phyloP scores from a whole-genome alignment of 139 green algal species.

The Trebouxia sp. region DNA sequence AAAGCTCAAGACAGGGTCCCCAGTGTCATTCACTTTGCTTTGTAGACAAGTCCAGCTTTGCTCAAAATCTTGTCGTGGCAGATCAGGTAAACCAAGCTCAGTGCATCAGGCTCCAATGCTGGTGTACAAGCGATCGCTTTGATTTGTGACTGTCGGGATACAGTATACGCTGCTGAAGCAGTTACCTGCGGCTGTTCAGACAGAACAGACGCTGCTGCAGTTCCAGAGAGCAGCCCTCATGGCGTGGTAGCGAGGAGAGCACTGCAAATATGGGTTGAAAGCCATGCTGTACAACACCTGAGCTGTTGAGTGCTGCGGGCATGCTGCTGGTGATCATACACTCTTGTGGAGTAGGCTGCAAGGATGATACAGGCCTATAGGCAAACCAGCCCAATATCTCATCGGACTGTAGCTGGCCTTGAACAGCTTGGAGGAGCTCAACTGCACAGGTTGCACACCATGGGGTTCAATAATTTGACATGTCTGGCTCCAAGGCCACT shows the following conservation, averaged over 20 bases:
- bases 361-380: neutral
- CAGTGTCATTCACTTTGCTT: too few species aligned
- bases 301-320: neutral
- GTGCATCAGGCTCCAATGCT: too few species aligned
- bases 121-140: too few species aligned
- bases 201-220: neutral
- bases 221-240: neutral
- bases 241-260: neutral
- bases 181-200: neutral
- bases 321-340: neutral
- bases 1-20: too few species aligned
- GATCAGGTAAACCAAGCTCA: too few species aligned
- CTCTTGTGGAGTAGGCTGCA: slow-evolving; percentile 1
- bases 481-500: too few species aligned
- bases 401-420: neutral
- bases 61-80: too few species aligned
- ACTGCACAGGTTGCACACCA: neutral
- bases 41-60: too few species aligned
- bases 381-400: neutral
- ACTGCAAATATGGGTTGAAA: neutral
- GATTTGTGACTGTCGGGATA: too few species aligned
- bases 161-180: too few species aligned
- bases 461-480: too few species aligned
- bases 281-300: neutral
- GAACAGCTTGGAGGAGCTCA: neutral